These are phyloP conservation scores for Endogone sp. DNA, from an alignment of 192 early-diverging fungal species.

Conservation along the genomic window DNA sequence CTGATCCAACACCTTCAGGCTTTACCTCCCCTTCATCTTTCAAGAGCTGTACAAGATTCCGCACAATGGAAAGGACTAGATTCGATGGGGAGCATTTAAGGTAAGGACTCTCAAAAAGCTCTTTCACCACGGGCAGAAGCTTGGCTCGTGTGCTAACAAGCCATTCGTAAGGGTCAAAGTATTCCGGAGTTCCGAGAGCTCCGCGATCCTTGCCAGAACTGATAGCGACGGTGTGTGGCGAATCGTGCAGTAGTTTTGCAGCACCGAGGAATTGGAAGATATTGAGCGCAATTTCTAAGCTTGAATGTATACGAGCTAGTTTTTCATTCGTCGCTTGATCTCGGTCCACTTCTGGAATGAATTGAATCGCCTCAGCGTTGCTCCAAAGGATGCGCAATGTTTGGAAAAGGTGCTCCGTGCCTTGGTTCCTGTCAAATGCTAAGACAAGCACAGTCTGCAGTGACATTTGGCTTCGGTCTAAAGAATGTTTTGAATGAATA, in stretches of 20 bases:
- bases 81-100: constrained; percentile 46
- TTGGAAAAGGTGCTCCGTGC: constrained; percentile 44
- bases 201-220: constrained; percentile 50
- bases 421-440: constrained; percentile 55
- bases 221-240: constrained; percentile 57
- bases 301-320: constrained; percentile 32
- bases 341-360: constrained; percentile 17
- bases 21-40: constrained; percentile 69
- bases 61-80: constrained; percentile 57
- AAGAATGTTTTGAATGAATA: background rate
- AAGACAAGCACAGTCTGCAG: constrained; percentile 61
- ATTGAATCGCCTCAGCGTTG: constrained; percentile 27
- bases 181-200: constrained; percentile 35
- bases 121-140: constrained; percentile 54
- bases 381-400: constrained; percentile 46
- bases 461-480: constrained; percentile 47
- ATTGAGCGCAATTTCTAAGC: constrained; percentile 53
- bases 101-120: constrained; percentile 61
- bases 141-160: constrained; percentile 57
- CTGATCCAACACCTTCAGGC: constrained; percentile 15
- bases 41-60: constrained; percentile 61
- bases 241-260: constrained; percentile 68
- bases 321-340: constrained; percentile 33
- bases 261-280: constrained; percentile 69
- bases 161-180: constrained; percentile 72